Percentiles rank a stretch among this genome's conserved stretches.
phyloP scores from a whole-genome alignment of 495 filamentous ascomycete genomes.

The Hyaloscypha bicolor region DNA sequence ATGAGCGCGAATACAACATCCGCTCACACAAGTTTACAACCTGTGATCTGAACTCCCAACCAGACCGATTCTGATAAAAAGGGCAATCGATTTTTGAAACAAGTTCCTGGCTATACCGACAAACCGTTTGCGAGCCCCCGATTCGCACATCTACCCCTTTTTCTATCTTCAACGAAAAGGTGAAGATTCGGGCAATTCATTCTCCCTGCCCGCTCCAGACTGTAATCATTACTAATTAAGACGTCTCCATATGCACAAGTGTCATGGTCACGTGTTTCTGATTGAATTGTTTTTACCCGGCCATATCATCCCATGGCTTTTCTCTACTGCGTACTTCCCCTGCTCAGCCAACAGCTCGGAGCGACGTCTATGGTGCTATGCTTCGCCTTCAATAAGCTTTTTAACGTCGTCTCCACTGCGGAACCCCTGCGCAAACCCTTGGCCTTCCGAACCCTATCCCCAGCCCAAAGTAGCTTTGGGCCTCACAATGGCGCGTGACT shows the following conservation, averaged over 20 bases:
- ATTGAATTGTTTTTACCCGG: neutral
- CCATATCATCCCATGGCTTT: neutral
- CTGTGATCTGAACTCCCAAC: too few relatives aligned
- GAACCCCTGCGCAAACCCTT: neutral
- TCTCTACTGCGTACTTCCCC: neutral
- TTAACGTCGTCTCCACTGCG: neutral
- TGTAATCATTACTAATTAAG: neutral
- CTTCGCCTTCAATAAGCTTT: neutral
- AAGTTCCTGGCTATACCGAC: too few relatives aligned
- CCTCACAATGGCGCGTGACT: slow-evolving; percentile 2
- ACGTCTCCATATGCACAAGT: neutral
- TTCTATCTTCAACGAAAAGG: too few relatives aligned
- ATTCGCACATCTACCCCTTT: too few relatives aligned
- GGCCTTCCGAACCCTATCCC: slow-evolving; percentile 33
- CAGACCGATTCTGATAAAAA: too few relatives aligned
- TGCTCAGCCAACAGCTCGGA: neutral
- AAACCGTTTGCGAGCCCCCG: too few relatives aligned
- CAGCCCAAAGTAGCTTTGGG: neutral
- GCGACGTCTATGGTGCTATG: neutral
- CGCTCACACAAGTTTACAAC: too few relatives aligned
- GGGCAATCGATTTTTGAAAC: too few relatives aligned
- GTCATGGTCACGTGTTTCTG: neutral
- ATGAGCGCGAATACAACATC: too few relatives aligned
- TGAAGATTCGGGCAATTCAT: neutral
- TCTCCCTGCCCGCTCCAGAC: neutral